phyloP scores from a whole-genome alignment of 306 rosid species.

The Trifolium pratense region DNA sequence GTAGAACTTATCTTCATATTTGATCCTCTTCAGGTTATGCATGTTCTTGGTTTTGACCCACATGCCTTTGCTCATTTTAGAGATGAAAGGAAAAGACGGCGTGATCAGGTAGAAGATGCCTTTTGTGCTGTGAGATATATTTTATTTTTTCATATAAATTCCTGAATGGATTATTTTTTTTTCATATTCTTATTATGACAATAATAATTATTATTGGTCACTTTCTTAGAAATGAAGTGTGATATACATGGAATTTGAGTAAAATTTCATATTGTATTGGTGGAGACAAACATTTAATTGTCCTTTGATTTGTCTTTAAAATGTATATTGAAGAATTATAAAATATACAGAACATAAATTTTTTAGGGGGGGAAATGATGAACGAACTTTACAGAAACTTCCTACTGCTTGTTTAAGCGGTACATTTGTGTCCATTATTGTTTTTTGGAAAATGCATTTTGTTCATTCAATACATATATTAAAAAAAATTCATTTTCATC shows the following conservation, averaged over 20 bases:
- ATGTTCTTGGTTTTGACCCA: slow-evolving; percentile 98
- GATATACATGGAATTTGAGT: background rate
- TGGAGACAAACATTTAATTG: slow-evolving; percentile 5
- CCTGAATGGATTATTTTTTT: slow-evolving; percentile 12
- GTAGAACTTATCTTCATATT: slow-evolving; percentile 35
- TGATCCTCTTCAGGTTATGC: slow-evolving; percentile 77
- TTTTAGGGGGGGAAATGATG: background rate
- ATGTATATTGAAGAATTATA: slow-evolving; percentile 11
- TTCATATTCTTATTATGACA: slow-evolving; percentile 15
- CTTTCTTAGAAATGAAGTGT: slow-evolving; percentile 11
- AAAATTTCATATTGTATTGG: slow-evolving; percentile 14
- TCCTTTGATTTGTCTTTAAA: slow-evolving; percentile 32
- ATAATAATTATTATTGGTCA: background rate
- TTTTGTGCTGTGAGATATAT: slow-evolving; percentile 27
- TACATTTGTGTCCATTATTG: background rate
- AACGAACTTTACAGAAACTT: background rate
- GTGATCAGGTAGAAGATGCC: slow-evolving; percentile 63
- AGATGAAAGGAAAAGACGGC: slow-evolving; percentile 96
- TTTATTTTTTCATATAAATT: slow-evolving; percentile 3
- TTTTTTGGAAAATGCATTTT: background rate
- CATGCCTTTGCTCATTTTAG: slow-evolving; percentile 98
- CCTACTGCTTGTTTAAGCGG: background rate
- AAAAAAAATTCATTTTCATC: background rate
- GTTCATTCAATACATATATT: slow-evolving; percentile 23
- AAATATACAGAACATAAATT: background rate